Evolutionary conservation across 2,329 filamentous ascomycete species (phyloP), one percentile per base, ranked within the genome.

Genomic region (Setomelanomma holmii): DNA sequence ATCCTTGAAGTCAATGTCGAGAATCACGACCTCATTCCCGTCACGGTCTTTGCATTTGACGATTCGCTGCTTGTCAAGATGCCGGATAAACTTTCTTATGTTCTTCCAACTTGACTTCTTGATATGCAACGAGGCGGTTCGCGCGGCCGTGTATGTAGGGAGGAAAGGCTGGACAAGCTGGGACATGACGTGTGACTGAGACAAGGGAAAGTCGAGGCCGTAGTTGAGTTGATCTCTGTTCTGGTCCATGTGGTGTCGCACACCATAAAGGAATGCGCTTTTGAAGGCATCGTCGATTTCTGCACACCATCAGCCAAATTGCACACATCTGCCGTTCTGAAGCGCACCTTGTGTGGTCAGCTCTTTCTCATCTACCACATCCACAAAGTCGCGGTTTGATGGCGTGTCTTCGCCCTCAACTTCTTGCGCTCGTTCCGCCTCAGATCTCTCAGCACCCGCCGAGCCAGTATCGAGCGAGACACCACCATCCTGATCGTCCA

Each of bases 41-140:
- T 82, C 84, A 30, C 84, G 80, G 43, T 89, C 86, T 67, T 89
- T 89, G 40, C 80, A 81, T 63, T 86, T 88, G 60, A 88, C 71
- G n/a, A 89, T 75, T 16, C 78, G 69, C 41, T 84, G 76, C 69
- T 89, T 89, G 69, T 89, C 86, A 8, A 89, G 76, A 46, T 83
- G 78, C 62, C 89, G 89, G 72, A 89, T 82, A 68, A 89, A 89
- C 60, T 88, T 89, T 66, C 85, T 86, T 53, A 86, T 81, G 55
- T 84, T 89, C 74, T 89, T 89, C 84, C 84, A 89, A 55, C 83
- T 86, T 3, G 86, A 86, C 73, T 89, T 89, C 66, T 89, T 89
- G 71, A 89, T 87, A 58, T 86, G 84, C 45, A 86, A 81, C 53
- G 79, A 84, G 49, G 81, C 81, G 2, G 79, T 78, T 63, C 85